These are phyloP conservation scores for Rosa hybrid DNA, from an alignment of 331 rosid species.

Conservation along the genomic window DNA sequence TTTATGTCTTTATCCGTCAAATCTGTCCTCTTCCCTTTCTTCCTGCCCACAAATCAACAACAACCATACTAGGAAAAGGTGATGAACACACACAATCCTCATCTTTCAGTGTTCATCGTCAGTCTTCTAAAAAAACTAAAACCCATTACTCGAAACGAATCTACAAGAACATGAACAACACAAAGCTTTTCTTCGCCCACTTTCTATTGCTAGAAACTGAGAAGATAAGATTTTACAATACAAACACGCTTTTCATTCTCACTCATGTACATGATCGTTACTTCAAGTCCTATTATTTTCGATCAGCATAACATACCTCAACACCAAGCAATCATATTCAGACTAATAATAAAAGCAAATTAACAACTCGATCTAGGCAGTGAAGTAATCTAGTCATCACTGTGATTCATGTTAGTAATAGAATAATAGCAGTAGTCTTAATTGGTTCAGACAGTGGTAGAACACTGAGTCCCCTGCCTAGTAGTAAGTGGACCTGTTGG, in stretches of 20 bases:
- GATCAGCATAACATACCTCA: conserved; percentile 9
- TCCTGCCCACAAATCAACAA: conserved; percentile 23
- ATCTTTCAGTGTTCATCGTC: conserved; percentile 31
- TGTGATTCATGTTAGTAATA: conserved; percentile 3
- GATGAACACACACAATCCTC: conserved; percentile 37
- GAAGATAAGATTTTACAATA: conserved; percentile 19
- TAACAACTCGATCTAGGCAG: conserved; percentile 9
- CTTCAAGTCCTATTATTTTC: conserved; percentile 28
- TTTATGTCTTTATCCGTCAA: conserved; percentile 26
- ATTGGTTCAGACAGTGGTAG: conserved; percentile 54
- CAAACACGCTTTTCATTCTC: conserved; percentile 34
- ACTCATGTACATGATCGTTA: conserved; percentile 29
- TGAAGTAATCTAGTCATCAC: not conserved
- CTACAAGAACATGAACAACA: not conserved
- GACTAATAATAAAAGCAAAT: not conserved
- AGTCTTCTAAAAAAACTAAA: not conserved
- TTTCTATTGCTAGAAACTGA: not conserved
- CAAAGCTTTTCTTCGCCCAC: not conserved
- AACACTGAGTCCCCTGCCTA: conserved; percentile 63
- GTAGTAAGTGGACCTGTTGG: conserved; percentile 53
- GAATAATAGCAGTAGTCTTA: not conserved
- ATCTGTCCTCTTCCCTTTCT: not conserved
- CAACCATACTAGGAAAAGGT: conserved; percentile 30
- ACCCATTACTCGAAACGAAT: not conserved
- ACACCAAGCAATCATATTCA: conserved; percentile 33